These are phyloP conservation scores for Cordyceps militaris DNA, from an alignment of 2,329 filamentous ascomycete species.

Conservation along the genomic window DNA sequence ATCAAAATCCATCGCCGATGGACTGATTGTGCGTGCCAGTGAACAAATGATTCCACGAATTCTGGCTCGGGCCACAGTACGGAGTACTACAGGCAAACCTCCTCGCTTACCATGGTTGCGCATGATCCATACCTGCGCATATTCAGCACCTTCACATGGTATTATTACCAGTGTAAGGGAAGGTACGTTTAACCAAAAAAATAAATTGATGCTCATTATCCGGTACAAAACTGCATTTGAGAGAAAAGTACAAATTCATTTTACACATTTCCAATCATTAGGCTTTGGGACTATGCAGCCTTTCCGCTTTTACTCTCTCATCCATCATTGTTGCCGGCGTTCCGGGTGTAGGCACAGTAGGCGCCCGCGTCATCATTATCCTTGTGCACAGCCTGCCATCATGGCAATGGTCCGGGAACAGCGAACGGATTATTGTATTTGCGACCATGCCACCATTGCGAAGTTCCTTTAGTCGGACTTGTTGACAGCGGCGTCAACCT, in stretches of 20 bases:
- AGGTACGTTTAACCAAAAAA: not conserved
- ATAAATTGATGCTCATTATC: not conserved
- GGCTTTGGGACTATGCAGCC: not conserved
- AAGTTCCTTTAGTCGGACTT: constrained; percentile 52
- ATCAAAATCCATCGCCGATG: too few relatives aligned
- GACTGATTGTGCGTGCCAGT: too few relatives aligned
- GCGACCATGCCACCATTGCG: constrained; percentile 11
- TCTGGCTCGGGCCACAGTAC: too few relatives aligned
- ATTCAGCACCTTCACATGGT: not conserved
- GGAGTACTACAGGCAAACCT: too few relatives aligned
- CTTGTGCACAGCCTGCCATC: not conserved
- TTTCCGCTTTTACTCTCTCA: constrained; percentile 2
- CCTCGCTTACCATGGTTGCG: too few relatives aligned
- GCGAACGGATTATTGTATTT: not conserved
- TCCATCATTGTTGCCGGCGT: not conserved
- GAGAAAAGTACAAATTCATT: constrained; percentile 11
- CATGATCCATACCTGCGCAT: too few relatives aligned
- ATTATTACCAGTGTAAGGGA: not conserved
- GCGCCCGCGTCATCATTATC: not conserved
- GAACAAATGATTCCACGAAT: too few relatives aligned
- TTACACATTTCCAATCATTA: constrained; percentile 12
- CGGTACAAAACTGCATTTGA: not conserved
- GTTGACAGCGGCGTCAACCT: constrained; percentile 71
- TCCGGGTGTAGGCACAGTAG: not conserved
- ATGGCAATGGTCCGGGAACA: not conserved